Base-by-base conservation (phyloP, 1,139 yeast genomes). In the Debaryomycetaceae sp. region DNA sequence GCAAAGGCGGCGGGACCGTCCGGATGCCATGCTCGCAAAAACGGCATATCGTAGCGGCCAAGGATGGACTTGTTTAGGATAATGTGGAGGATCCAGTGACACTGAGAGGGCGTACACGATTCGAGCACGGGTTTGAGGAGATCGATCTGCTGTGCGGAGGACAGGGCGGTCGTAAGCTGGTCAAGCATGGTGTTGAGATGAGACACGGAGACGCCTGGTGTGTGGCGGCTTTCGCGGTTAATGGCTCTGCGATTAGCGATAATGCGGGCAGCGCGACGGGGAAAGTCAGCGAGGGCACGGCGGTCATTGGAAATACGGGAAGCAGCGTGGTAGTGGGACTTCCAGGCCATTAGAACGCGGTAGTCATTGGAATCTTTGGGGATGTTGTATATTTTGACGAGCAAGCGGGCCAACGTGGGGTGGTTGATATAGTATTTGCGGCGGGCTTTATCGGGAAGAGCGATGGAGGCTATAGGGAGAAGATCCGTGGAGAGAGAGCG, bases 11-110 rank as follows among this genome's bases (percentile, higher is more conserved):
- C 64, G 11, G 65, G 58, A 1, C 93, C 92, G 47, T 83, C 87
- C 0, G 87, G 87, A 45, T 86, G 94, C 86, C 92, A 85, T 21
- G 58, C 45, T n/a, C 53, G 45, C 26, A 85, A 56, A 34, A 85
- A 62, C n/a, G 63, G 55, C 30, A 67, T 61, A 40, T 82, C 93
- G 32, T 77, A 66, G 11, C 73, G 66, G 2, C 75, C 71, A 18
- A 81, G 51, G 12, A 74, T 58, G 31, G 73, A 63, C 32, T 62
- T 62, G 39, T 79, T 76, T 25, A 87, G 51, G 4, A 86, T 52
- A 10, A 81, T 77, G 33, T 78, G 74, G 32, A 81, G 62, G 21
- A 83, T 56, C 73, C 82, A 85, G 27, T 76, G 61, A 29, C 85
- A 51, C 46, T 86, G 95, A 5, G 68, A 59, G 14, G 77, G 68